These are phyloP conservation scores for Moesziomyces sp. DNA, from an alignment of 1,284 basidiomycete genomes.

Conservation along the genomic window DNA sequence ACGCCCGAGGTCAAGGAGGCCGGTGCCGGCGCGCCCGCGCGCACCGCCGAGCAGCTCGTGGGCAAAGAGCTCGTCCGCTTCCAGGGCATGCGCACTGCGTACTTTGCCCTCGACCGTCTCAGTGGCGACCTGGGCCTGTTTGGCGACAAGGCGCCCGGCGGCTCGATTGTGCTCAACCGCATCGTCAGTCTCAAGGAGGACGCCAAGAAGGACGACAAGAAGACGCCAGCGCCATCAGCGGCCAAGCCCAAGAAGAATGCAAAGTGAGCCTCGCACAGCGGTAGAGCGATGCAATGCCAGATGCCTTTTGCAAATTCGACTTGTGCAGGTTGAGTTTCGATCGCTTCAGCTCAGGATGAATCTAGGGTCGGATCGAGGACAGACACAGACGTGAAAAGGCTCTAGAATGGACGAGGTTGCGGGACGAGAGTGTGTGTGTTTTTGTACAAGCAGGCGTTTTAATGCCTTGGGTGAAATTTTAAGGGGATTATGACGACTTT, in stretches of 20 bases:
- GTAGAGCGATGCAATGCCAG: no score
- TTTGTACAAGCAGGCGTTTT: background rate
- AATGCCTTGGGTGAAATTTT: background rate
- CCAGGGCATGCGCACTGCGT: slow-evolving; percentile 94
- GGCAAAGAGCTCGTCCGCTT: slow-evolving; percentile 95
- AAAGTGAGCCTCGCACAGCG: slow-evolving; percentile 5
- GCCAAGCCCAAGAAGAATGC: slow-evolving; percentile 17
- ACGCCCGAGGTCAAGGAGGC: slow-evolving; percentile 15
- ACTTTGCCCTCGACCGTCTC: slow-evolving; percentile 93
- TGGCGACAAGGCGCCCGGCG: slow-evolving; percentile 73
- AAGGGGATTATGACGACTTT: slow-evolving; percentile 8
- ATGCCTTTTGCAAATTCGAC: no score
- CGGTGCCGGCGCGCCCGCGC: slow-evolving; percentile 42
- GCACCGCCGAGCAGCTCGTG: slow-evolving; percentile 80
- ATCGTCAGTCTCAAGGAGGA: slow-evolving; percentile 97
- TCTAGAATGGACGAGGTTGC: no score
- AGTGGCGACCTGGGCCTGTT: slow-evolving; percentile 47
- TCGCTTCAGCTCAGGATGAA: no score
- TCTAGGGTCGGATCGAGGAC: no score
- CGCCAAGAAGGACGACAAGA: slow-evolving; percentile 47
- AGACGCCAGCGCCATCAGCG: slow-evolving; percentile 4
- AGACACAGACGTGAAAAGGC: no score
- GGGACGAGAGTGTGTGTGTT: no score
- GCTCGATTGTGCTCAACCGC: slow-evolving; percentile 86
- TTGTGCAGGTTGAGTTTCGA: background rate